These are phyloP conservation scores for Neonectria coccinea DNA, from an alignment of 2,329 filamentous ascomycete species.

Conservation along the genomic window DNA sequence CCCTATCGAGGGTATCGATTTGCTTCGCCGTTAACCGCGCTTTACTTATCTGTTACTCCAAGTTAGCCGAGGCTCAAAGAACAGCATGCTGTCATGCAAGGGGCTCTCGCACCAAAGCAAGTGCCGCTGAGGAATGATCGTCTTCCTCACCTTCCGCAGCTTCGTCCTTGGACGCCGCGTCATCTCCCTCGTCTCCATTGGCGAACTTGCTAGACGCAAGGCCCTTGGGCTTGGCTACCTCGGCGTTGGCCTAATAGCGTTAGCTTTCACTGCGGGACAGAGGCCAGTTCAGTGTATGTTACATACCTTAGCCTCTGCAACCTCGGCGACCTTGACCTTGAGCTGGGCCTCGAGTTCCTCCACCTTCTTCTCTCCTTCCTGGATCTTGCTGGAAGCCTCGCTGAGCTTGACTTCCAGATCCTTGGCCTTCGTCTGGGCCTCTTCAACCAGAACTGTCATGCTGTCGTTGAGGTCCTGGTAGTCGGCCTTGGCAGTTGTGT, in stretches of 20 bases:
- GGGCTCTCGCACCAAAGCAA: slow-evolving; percentile 74
- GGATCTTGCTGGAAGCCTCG: slow-evolving; percentile 57
- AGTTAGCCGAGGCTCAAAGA: slow-evolving; percentile 36
- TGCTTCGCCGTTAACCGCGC: slow-evolving; percentile 60
- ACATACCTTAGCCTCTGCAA: slow-evolving; percentile 70
- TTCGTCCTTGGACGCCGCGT: slow-evolving; percentile 51
- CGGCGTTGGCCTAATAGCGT: slow-evolving; percentile 57
- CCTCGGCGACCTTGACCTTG: slow-evolving; percentile 73
- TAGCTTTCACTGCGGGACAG: slow-evolving; percentile 12
- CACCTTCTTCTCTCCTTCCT: slow-evolving; percentile 61
- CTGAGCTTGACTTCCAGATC: slow-evolving; percentile 63
- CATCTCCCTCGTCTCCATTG: slow-evolving; percentile 52
- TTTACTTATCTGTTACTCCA: slow-evolving; percentile 55
- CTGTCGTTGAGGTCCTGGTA: slow-evolving; percentile 74
- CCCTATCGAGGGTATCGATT: slow-evolving; percentile 65
- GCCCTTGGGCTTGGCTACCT: slow-evolving; percentile 60
- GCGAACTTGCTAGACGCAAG: slow-evolving; percentile 68
- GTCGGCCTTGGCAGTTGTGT: slow-evolving; percentile 69
- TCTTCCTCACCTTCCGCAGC: slow-evolving; percentile 70
- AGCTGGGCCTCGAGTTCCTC: slow-evolving; percentile 66
- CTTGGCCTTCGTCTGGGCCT: slow-evolving; percentile 67
- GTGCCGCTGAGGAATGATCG: slow-evolving; percentile 73
- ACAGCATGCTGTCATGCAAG: slow-evolving; percentile 53
- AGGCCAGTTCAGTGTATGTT: not conserved
- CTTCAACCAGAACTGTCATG: slow-evolving; percentile 70